Evolutionary conservation across 108 stramenopile species (phyloP).

Genomic region (Aurantiochytrium sp.): DNA sequence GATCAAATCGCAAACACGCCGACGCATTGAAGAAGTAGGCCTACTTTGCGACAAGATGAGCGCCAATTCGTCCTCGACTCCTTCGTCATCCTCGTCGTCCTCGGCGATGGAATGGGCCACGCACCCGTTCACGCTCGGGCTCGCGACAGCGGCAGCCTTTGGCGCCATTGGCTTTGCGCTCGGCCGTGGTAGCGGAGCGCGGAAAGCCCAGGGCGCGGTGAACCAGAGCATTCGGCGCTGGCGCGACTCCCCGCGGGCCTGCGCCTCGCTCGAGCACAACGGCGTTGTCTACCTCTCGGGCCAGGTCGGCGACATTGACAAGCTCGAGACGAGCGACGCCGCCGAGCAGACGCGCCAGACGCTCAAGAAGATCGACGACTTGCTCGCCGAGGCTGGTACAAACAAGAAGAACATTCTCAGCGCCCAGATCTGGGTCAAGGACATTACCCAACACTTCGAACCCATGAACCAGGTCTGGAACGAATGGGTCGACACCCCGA

Average conservation of each 20-base stretch:
- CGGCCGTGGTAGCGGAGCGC: neutral
- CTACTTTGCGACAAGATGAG: no score
- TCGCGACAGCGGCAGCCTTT: neutral
- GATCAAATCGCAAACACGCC: no score
- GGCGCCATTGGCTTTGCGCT: neutral
- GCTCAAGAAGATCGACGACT: conserved; percentile 49
- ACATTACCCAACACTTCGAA: conserved; percentile 53
- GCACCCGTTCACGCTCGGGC: conserved; percentile 2
- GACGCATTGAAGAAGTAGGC: no score
- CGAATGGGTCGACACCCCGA: conserved; percentile 58
- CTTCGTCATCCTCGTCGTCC: no score
- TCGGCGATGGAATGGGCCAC: neutral
- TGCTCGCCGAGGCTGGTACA: conserved; percentile 55
- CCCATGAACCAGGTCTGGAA: conserved; percentile 60
- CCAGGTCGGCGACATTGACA: neutral
- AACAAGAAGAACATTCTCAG: conserved; percentile 53
- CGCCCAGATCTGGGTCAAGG: conserved; percentile 59
- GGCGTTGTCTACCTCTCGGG: neutral
- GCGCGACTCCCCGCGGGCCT: neutral
- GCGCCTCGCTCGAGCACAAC: neutral
- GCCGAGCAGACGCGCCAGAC: conserved; percentile 44
- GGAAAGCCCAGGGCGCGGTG: neutral
- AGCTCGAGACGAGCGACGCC: neutral
- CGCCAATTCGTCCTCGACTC: no score
- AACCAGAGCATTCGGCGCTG: neutral